Evolutionary conservation across 78 protist species (phyloP).

Genomic region (Bodo saltans): DNA sequence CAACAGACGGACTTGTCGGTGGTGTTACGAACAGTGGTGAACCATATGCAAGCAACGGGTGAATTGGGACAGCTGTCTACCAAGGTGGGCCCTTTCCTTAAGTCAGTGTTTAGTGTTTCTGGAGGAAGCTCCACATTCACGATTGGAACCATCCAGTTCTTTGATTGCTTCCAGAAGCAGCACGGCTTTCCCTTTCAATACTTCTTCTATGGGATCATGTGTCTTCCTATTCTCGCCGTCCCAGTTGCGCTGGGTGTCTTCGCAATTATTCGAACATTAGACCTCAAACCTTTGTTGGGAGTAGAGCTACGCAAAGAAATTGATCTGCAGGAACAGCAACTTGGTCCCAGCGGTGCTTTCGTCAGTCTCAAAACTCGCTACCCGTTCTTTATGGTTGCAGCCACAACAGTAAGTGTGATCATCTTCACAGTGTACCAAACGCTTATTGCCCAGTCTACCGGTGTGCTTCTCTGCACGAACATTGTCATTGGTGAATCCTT

Average conservation of each 20-base stretch:
- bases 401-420: not conserved
- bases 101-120: not conserved
- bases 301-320: not conserved
- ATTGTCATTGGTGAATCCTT: not conserved
- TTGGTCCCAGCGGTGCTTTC: not conserved
- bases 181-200: not conserved
- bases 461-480: conserved; percentile 1
- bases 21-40: not conserved
- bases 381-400: not conserved
- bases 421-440: conserved; percentile 1
- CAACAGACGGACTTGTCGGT: not conserved
- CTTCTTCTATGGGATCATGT: not conserved
- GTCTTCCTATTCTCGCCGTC: not conserved
- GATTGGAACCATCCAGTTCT: not conserved
- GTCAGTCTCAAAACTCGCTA: not conserved
- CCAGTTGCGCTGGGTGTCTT: not conserved
- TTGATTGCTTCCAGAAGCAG: not conserved
- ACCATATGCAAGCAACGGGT: conserved; percentile 2
- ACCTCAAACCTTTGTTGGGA: not conserved
- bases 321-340: not conserved
- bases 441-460: not conserved
- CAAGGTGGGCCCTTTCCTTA: not conserved
- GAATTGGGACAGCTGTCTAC: not conserved
- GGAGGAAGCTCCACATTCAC: not conserved
- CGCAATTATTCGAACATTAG: not conserved